Conservation (phyloP, 192 early-diverging fungal species). For the Chytriomyces confervae region DNA sequence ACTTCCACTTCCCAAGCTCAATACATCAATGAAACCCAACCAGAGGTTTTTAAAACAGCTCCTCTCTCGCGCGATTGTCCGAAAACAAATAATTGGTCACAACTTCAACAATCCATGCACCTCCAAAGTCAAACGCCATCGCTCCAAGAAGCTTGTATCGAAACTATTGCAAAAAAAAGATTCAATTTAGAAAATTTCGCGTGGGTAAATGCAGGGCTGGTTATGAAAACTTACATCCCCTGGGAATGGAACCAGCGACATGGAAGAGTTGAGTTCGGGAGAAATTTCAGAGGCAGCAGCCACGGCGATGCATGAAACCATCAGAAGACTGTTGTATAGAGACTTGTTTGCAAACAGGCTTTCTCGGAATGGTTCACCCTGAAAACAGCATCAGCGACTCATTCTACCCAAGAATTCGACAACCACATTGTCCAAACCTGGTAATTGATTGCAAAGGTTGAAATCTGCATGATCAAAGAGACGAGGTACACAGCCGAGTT, state of each 20-base stretch:
- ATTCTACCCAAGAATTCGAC: neutral
- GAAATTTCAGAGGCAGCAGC: slow-evolving; percentile 88
- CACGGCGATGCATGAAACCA: slow-evolving; percentile 84
- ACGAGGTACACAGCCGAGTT: slow-evolving; percentile 97
- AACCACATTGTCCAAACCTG: slow-evolving; percentile 57
- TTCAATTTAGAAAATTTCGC: neutral
- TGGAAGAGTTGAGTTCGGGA: slow-evolving; percentile 84
- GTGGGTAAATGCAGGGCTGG: neutral
- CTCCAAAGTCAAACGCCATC: slow-evolving; percentile 90
- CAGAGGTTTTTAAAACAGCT: slow-evolving; percentile 20
- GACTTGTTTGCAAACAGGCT: slow-evolving; percentile 89
- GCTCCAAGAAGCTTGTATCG: slow-evolving; percentile 76
- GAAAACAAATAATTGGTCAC: slow-evolving; percentile 80
- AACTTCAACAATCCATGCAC: slow-evolving; percentile 81
- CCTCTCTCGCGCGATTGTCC: slow-evolving; percentile 77
- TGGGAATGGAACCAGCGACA: slow-evolving; percentile 92
- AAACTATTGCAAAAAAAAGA: slow-evolving; percentile 57
- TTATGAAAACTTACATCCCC: slow-evolving; percentile 59
- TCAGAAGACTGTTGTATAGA: slow-evolving; percentile 84
- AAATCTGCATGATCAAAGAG: slow-evolving; percentile 96
- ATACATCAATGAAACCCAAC: neutral
- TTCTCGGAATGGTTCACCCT: slow-evolving; percentile 93
- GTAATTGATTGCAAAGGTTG: slow-evolving; percentile 99
- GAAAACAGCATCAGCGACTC: neutral
- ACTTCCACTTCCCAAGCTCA: no score